Conservation (phyloP, 768 basidiomycete genomes). For the Termitomyces sp. region DNA sequence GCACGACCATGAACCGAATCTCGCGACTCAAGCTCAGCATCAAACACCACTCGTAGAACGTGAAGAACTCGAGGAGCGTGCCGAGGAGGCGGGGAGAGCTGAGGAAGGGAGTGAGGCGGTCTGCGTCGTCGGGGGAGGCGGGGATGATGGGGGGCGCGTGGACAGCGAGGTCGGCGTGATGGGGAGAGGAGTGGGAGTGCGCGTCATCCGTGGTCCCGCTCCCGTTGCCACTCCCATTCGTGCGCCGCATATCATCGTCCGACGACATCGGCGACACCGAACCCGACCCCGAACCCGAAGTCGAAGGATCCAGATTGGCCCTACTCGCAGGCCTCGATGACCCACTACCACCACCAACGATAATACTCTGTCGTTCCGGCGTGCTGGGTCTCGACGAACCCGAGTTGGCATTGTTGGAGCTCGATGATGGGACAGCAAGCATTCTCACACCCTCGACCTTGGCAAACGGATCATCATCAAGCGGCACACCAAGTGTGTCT, state of each 20-base stretch:
- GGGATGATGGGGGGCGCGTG: constrained; percentile 26
- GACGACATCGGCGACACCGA: neutral
- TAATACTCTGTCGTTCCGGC: too few relatives aligned
- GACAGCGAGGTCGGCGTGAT: neutral
- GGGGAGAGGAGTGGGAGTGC: neutral
- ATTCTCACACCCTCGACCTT: constrained; percentile 47
- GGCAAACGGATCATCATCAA: constrained; percentile 54
- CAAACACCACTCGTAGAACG: constrained; percentile 70
- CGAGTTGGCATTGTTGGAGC: neutral
- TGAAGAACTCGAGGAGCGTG: constrained; percentile 49
- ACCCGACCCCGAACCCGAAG: too few relatives aligned
- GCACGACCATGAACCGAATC: constrained; percentile 43
- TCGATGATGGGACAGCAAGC: constrained; percentile 19
- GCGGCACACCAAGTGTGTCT: constrained; percentile 28
- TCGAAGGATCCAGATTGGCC: neutral
- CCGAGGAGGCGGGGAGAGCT: constrained; percentile 45
- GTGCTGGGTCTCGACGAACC: too few relatives aligned
- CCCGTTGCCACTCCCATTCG: too few relatives aligned
- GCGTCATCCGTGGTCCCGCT: too few relatives aligned
- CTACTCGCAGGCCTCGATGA: neutral
- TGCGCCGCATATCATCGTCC: neutral
- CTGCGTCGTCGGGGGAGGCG: constrained; percentile 16
- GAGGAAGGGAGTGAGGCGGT: constrained; percentile 47
- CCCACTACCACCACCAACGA: neutral
- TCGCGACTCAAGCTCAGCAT: constrained; percentile 53